Evolutionary conservation across 108 stramenopile genomes (phyloP).

Genomic region (Cyclotella cryptica): DNA sequence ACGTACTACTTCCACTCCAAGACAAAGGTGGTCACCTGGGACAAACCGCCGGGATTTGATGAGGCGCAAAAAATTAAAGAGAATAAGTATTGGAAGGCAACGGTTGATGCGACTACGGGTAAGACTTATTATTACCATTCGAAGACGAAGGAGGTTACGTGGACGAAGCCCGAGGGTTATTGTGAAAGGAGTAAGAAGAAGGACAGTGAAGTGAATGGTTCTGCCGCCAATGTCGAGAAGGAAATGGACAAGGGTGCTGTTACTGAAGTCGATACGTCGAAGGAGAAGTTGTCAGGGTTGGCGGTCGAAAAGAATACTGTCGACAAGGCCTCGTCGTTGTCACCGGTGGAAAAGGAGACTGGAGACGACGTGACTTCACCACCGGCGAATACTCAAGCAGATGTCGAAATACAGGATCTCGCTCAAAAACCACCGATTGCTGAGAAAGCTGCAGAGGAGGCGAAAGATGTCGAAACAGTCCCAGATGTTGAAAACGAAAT

Average conservation of each 20-base stretch:
- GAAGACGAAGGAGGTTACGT: slow-evolving; percentile 70
- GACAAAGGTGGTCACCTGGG: slow-evolving; percentile 74
- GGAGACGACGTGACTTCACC: neutral
- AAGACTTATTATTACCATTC: slow-evolving; percentile 77
- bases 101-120: slow-evolving; percentile 62
- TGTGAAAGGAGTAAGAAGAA: slow-evolving; percentile 34
- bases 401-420: no score
- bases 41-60: slow-evolving; percentile 66
- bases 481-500: neutral
- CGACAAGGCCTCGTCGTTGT: neutral
- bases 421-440: no score
- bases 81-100: slow-evolving; percentile 60
- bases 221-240: neutral
- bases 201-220: slow-evolving; percentile 19
- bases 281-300: neutral
- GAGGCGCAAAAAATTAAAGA: neutral
- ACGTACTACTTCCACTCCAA: slow-evolving; percentile 80
- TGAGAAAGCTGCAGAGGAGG: neutral
- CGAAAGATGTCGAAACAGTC: neutral
- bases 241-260: neutral
- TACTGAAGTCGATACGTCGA: neutral
- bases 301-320: neutral
- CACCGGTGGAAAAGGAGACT: neutral
- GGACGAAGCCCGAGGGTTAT: slow-evolving; percentile 70
- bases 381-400: neutral